Conservation (phyloP, 2,329 filamentous ascomycete species). For the Helotiales sp. region DNA sequence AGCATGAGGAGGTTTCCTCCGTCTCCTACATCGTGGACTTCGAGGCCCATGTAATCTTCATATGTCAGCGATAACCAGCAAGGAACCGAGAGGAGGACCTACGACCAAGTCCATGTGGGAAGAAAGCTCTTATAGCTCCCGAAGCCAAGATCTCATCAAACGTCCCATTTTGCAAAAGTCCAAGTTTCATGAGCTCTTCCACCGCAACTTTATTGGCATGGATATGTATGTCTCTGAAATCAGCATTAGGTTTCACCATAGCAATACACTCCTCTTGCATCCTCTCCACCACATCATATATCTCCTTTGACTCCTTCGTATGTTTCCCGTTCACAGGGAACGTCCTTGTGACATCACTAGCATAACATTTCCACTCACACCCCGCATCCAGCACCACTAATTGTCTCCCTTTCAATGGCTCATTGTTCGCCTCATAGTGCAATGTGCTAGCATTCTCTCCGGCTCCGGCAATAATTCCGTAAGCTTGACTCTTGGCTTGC, state of each 20-base stretch:
- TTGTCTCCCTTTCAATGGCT: conserved; percentile 66
- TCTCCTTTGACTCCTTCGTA: conserved; percentile 64
- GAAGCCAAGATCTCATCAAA: conserved; percentile 52
- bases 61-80: neutral
- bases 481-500: conserved; percentile 77
- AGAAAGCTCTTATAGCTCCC: conserved; percentile 61
- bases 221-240: conserved; percentile 72
- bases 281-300: conserved; percentile 74
- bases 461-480: conserved; percentile 83
- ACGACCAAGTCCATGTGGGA: conserved; percentile 55
- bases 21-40: conserved; percentile 60
- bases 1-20: conserved; percentile 38
- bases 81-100: conserved; percentile 1
- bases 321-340: conserved; percentile 76
- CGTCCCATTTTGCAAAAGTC: conserved; percentile 66
- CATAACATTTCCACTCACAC: conserved; percentile 82
- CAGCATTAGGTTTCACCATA: conserved; percentile 65
- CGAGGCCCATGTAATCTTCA: conserved; percentile 60
- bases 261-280: conserved; percentile 80
- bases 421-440: conserved; percentile 83
- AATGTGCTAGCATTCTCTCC: conserved; percentile 81
- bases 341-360: conserved; percentile 86
- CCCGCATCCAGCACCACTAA: conserved; percentile 85
- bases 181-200: conserved; percentile 67
- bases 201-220: conserved; percentile 73